Conservation (phyloP, 2,329 filamentous ascomycete genomes). For the Apiospora koreana region DNA sequence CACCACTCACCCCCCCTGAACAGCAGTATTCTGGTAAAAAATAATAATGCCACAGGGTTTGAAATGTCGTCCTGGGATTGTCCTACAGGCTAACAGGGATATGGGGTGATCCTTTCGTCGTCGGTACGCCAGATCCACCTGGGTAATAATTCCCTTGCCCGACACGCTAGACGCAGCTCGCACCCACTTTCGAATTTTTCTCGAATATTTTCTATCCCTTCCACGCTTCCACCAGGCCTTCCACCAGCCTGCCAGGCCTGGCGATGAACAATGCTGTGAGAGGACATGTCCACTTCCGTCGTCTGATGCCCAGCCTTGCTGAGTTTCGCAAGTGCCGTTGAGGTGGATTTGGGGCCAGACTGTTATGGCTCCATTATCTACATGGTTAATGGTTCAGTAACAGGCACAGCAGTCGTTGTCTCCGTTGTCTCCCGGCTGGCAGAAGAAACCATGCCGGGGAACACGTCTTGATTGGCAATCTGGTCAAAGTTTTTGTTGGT, state of each 20-base stretch:
- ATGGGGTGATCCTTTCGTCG: slow-evolving; percentile 29
- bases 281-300: background rate
- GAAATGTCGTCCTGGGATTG: slow-evolving; percentile 10
- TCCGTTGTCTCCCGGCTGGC: background rate
- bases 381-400: background rate
- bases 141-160: slow-evolving; percentile 31
- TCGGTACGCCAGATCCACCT: slow-evolving; percentile 25
- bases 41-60: slow-evolving; percentile 7
- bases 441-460: slow-evolving; percentile 1
- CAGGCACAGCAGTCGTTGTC: background rate
- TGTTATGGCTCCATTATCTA: background rate
- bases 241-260: background rate
- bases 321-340: slow-evolving; percentile 8
- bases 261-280: slow-evolving; percentile 8
- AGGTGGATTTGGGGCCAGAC: slow-evolving; percentile 6
- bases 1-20: background rate
- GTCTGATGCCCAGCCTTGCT: slow-evolving; percentile 6
- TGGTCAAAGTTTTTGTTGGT: slow-evolving; percentile 2
- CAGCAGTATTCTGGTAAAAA: background rate
- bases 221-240: slow-evolving; percentile 2
- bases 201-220: slow-evolving; percentile 26
- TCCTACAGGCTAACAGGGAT: slow-evolving; percentile 23
- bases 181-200: slow-evolving; percentile 35
- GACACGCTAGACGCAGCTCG: slow-evolving; percentile 26
- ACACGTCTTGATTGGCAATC: slow-evolving; percentile 5